A percentile compares a stretch with the other conserved stretches of the same genome.
These are phyloP conservation scores for Schizosaccharomyces japonicus DNA, from an alignment of 805 yeast genomes.

Conservation along the genomic window DNA sequence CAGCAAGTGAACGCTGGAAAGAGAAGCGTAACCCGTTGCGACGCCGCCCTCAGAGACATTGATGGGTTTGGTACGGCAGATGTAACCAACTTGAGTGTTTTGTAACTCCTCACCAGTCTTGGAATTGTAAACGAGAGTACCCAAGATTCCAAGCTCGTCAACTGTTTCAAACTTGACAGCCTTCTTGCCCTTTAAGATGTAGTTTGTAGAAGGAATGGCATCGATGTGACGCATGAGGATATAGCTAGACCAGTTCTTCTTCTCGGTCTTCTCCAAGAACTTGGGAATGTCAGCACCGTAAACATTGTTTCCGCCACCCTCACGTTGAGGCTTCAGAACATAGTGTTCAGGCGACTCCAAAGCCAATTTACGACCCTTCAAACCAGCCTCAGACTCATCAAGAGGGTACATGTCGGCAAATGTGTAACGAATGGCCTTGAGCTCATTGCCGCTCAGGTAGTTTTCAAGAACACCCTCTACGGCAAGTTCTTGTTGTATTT, in stretches of 20 bases:
- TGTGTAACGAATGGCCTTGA: slow-evolving; percentile 18
- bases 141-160: slow-evolving; percentile 81
- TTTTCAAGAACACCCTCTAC: slow-evolving; percentile 24
- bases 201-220: slow-evolving; percentile 46
- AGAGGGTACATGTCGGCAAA: slow-evolving; percentile 76
- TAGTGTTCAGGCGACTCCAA: slow-evolving; percentile 30
- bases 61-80: slow-evolving; percentile 69
- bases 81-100: slow-evolving; percentile 61
- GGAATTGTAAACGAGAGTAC: slow-evolving; percentile 55
- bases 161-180: slow-evolving; percentile 49
- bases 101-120: slow-evolving; percentile 19
- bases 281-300: slow-evolving; percentile 67
- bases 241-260: slow-evolving; percentile 67
- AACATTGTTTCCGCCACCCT: slow-evolving; percentile 94
- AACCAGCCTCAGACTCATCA: slow-evolving; percentile 28
- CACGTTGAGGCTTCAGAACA: slow-evolving; percentile 92
- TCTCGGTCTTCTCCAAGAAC: slow-evolving; percentile 35
- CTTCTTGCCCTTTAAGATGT: slow-evolving; percentile 43
- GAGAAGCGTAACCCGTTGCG: slow-evolving; percentile 96
- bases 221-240: slow-evolving; percentile 81
- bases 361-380: slow-evolving; percentile 10
- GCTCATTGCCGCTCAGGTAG: slow-evolving; percentile 19
- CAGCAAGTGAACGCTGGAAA: slow-evolving; percentile 50
- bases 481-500: slow-evolving; percentile 74
- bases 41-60: slow-evolving; percentile 92